phyloP scores from a whole-genome alignment of 768 basidiomycete genomes.

The Boletus sp. region DNA sequence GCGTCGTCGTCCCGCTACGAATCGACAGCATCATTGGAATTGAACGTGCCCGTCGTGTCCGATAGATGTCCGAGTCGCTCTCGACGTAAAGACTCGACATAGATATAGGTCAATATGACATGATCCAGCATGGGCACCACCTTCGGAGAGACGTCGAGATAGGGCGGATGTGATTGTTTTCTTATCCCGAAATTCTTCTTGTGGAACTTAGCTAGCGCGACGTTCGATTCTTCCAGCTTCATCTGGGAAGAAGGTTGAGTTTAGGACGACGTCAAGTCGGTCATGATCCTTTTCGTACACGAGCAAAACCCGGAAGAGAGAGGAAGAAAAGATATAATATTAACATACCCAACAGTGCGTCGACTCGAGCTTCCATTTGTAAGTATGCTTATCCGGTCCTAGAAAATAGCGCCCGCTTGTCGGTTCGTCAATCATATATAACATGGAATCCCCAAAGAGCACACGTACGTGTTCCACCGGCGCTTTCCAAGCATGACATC shows the following conservation, averaged over 20 bases:
- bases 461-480: slow-evolving; percentile 24
- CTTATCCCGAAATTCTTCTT: slow-evolving; percentile 24
- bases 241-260: slow-evolving; percentile 13
- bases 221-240: slow-evolving; percentile 16
- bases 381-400: slow-evolving; percentile 33
- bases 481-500: slow-evolving; percentile 22
- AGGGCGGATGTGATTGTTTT: slow-evolving; percentile 23
- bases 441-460: background rate
- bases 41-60: background rate
- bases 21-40: background rate
- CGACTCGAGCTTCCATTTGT: slow-evolving; percentile 35
- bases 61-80: slow-evolving; percentile 19
- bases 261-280: background rate
- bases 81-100: slow-evolving; percentile 26
- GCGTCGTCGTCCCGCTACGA: background rate
- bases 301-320: background rate
- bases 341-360: slow-evolving; percentile 24
- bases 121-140: slow-evolving; percentile 26
- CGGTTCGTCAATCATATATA: background rate
- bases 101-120: slow-evolving; percentile 28
- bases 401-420: slow-evolving; percentile 33
- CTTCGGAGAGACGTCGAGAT: slow-evolving; percentile 24
- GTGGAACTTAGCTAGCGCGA: slow-evolving; percentile 21
- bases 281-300: background rate
- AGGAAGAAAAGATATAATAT: slow-evolving; percentile 1